Evolutionary conservation across 177 flowering plant genomes (phyloP), one percentile per base, ranked within the genome.

Genomic region (Telopea speciosissima): DNA sequence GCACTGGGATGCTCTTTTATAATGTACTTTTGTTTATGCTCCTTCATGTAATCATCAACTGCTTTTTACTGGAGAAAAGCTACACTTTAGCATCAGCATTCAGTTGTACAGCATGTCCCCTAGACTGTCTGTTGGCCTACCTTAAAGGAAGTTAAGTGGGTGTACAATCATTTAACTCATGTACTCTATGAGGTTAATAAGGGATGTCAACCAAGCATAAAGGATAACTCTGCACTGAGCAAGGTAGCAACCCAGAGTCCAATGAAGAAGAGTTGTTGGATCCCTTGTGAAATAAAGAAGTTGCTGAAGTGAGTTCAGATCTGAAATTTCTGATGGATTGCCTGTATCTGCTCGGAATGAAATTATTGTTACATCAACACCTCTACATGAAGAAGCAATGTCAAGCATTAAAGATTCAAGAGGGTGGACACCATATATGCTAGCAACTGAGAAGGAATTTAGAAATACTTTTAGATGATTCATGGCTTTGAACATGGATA

Each of bases 401-500:
- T 82, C 83, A 67, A 95, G 92, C 58, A 58, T 79, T 28, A 85
- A 80, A 76, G 94, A 95, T 83, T 88, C 85, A 79, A 87, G 90
- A 75, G 99, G 97, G 23, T 80, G 84, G 68, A 95, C 97, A 3
- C 94, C 99, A 6, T 91, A 95, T 78, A 85, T 84, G 90, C 77
- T 91, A 76, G 91, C 99, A 65, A 78, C 79, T 72, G 99, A 95
- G 16, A 95, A 91, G 77, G 99, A 92, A 79, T 94, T 90, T 17
- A 84, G 97, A 71, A 89, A 89, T 71, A 82, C 80, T 63, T 95
- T 91, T 68, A 84, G 99, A 77, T 82, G 97, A 52, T 95, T 92
- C 75, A 95, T 95, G 99, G 97, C 99, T 21, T 81, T 77, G 70
- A 90, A 95, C 79, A 87, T 83, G 70, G 92, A 95, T 61, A 90